Conservation (phyloP, 176 grass and related monocot species). For the Otatea glauca region DNA sequence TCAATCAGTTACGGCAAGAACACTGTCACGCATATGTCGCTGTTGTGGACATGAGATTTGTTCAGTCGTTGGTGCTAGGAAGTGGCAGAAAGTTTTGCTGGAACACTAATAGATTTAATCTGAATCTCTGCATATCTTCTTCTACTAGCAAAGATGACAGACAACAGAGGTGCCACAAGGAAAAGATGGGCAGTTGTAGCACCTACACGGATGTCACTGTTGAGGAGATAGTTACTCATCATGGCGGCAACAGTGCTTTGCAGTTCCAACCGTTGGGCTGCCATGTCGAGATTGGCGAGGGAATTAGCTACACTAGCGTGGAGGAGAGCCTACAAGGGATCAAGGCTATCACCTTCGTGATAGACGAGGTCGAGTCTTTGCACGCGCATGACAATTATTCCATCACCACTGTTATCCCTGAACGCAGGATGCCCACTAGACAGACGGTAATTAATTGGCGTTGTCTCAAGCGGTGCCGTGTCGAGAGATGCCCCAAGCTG, state of each 20-base stretch:
- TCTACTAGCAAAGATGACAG: neutral
- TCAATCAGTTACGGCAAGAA: no score
- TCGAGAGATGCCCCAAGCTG: neutral
- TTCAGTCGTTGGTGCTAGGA: neutral
- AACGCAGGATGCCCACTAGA: no score
- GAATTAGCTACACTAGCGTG: neutral
- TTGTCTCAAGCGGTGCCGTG: neutral
- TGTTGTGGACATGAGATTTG: neutral
- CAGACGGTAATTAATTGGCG: no score
- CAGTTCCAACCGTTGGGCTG: neutral
- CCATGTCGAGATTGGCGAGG: slow-evolving; percentile 19
- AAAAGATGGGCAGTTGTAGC: neutral
- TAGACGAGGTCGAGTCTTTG: neutral
- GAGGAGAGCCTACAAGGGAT: neutral
- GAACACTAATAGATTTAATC: neutral
- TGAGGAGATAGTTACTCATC: neutral
- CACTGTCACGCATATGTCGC: neutral
- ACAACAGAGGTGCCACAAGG: no score
- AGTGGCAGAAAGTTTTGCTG: neutral
- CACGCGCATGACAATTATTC: neutral
- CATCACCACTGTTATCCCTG: neutral
- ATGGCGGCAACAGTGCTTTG: neutral
- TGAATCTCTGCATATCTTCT: neutral
- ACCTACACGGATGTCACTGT: neutral
- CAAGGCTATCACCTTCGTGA: neutral